Base-by-base conservation (phyloP, 768 basidiomycete genomes). In the Tricholomella constricta region DNA sequence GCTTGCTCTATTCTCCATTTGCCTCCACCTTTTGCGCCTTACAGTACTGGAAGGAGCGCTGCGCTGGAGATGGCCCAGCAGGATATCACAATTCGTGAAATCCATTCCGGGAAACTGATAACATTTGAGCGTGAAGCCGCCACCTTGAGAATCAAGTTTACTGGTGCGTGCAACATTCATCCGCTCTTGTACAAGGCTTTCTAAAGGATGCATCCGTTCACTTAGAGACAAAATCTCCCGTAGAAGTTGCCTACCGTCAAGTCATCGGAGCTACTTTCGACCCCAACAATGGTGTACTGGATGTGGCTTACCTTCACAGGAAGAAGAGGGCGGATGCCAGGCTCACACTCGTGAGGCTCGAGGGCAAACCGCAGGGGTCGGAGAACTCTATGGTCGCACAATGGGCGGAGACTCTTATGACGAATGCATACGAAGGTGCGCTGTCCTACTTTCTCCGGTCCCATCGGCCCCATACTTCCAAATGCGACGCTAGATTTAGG, bases 361-460 rank as follows among this genome's bases (percentile, higher is more conserved):
- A 71, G 14, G 84, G 85, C 5, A 61, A 72, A 9, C 68, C 77
- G 6, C 48, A 66, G 25, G 68, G 71, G 9, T 68, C 64, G 1
- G 69, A 78, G 42, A 65, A 65, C 12, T 57, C 62, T 22, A 51
- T 54, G 4, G 76, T 76, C 2, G 55, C 68, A 17, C 71, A 78
- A 45, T 92, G 89, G 85, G 76, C 78, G 14, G 72, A 75, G 43
- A 64, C 69, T 3, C 66, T 89, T 19, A 78, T 87, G 74, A 69
- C 76, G 6, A 65, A 72, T 27, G 79, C 86, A 9, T 92, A 93
- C 64, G 75, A 79, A 61, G 86, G 91, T 85, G 53, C 45, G 72
- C 44, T 37, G 20, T 41, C 38, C 36, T 44, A 45, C 50, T 20
- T 42, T 15, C 32, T 46, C 35, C 34, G 31, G 31, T 10, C 31